phyloP scores from a whole-genome alignment of 345 rosid genomes.

The Lumnitzera racemosa region DNA sequence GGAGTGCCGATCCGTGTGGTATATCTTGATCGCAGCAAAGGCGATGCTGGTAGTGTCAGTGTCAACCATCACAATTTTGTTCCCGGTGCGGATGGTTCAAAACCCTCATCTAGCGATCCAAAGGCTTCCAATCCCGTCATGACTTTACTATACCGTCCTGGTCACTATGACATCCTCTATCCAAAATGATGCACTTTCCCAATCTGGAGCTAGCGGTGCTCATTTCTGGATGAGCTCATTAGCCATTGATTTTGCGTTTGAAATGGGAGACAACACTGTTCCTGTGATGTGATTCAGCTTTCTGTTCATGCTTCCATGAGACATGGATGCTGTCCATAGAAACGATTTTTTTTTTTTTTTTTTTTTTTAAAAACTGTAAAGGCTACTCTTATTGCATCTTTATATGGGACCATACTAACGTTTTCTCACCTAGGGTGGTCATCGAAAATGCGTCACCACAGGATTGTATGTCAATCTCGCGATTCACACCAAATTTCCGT shows the following conservation, averaged over 20 bases:
- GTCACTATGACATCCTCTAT: constrained; percentile 97
- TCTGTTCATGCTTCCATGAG: too few relatives aligned
- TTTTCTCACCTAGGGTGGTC: too few relatives aligned
- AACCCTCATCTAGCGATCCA: constrained; percentile 24
- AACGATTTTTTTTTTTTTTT: too few relatives aligned
- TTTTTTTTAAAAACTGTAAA: too few relatives aligned
- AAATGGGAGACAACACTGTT: not conserved
- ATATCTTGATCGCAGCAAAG: constrained; percentile 93
- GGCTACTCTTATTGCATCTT: too few relatives aligned
- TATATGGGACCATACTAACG: not conserved
- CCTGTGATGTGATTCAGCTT: too few relatives aligned
- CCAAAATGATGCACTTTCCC: constrained; percentile 36
- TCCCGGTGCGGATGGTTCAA: constrained; percentile 32
- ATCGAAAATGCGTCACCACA: too few relatives aligned
- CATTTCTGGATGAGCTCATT: not conserved
- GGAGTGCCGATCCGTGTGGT: constrained; percentile 90
- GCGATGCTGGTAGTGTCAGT: constrained; percentile 63
- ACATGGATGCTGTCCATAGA: too few relatives aligned
- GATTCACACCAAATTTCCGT: too few relatives aligned
- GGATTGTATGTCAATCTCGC: too few relatives aligned
- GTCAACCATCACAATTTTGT: constrained; percentile 91
- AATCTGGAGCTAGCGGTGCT: not conserved
- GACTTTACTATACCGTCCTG: constrained; percentile 90
- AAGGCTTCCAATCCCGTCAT: constrained; percentile 53
- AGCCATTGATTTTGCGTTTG: not conserved